Base-by-base conservation (phyloP, 108 stramenopile genomes). In the Skeletonema grethae region DNA sequence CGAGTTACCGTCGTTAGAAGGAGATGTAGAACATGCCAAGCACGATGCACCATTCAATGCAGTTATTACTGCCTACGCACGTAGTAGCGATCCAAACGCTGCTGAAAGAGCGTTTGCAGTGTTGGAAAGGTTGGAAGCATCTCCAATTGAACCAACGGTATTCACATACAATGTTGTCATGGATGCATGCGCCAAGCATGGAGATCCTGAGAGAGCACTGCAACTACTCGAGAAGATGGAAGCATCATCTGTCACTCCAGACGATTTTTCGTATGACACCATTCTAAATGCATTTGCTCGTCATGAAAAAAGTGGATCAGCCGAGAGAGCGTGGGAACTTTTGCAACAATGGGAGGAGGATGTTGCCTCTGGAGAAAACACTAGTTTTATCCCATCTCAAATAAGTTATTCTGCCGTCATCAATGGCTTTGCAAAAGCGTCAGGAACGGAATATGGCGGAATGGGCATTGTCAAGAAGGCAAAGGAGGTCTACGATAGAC, bases 1-100 rank as follows among this genome's bases (percentile, higher is more conserved):
- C 20, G 69, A 70, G 34, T 20, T 77, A 11, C 69, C 76, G 1
- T 18, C 31, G 8, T 63, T 77, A 30, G 76, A 77, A 13, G 76
- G 76, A 50, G 63, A 77, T 50, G 16, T 70, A 28, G 56, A 70
- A 38, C 63, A 62, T 57, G 77, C 81, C 22, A 75, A 76, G 28
- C 87, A 85, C 25, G 77, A 88, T 60, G 62, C 65, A 25, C 65
- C 70, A 16, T 88, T 88, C 69, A 86, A 84, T 48, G 63, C 85
- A 13, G 80, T 75, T 35, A 88, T 88, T 8, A 76, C 70, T 7
- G 83, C 85, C 15, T 88, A 85, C 72, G 72, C 87, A 31, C 59
- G 69, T 16, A 82, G 76, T 34, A 32, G 31, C 18, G 70, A 60
- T 15, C 76, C 80, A 1, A 22, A 74, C 34, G 67, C 64, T 11